phyloP scores from a whole-genome alignment of 805 yeast species.

The Starmerella ratchasimensis region DNA sequence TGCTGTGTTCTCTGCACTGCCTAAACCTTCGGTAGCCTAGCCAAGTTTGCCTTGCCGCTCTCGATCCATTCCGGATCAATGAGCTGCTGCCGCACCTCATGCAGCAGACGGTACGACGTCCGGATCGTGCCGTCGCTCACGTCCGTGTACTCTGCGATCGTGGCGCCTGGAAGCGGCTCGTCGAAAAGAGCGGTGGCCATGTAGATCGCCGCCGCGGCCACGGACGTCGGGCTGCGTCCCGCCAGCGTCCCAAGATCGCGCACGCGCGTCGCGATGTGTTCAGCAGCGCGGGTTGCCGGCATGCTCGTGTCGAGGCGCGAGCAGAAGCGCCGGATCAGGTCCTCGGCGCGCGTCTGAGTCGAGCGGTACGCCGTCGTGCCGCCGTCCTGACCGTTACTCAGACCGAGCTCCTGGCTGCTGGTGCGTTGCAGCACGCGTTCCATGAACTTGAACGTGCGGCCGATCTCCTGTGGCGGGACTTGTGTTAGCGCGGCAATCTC shows the following conservation, averaged over 20 bases:
- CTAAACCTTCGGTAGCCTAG: slow-evolving; percentile 27
- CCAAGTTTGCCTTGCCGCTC: slow-evolving; percentile 48
- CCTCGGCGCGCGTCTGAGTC: slow-evolving; percentile 84
- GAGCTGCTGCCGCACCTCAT: slow-evolving; percentile 54
- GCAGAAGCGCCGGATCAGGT: slow-evolving; percentile 88
- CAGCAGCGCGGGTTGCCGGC: slow-evolving; percentile 83
- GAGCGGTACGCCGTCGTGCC: slow-evolving; percentile 35
- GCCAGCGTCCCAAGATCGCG: slow-evolving; percentile 87
- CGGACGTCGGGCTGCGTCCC: slow-evolving; percentile 92
- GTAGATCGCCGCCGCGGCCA: slow-evolving; percentile 94
- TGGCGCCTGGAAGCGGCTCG: slow-evolving; percentile 57
- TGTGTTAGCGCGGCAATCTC: slow-evolving; percentile 91
- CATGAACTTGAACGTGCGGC: slow-evolving; percentile 77
- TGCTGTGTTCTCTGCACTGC: too few relatives aligned
- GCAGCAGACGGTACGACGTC: slow-evolving; percentile 72
- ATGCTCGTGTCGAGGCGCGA: slow-evolving; percentile 81
- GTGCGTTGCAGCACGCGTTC: slow-evolving; percentile 40
- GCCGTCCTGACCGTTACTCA: slow-evolving; percentile 12
- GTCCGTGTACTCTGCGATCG: slow-evolving; percentile 83
- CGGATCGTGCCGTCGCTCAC: slow-evolving; percentile 96
- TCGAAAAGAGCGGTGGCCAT: slow-evolving; percentile 85
- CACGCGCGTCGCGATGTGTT: slow-evolving; percentile 76
- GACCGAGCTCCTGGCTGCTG: slow-evolving; percentile 27
- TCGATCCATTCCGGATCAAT: slow-evolving; percentile 69
- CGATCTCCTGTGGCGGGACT: slow-evolving; percentile 89